Conservation (phyloP, 2,329 filamentous ascomycete species). For the Ceratocystis albifundus region DNA sequence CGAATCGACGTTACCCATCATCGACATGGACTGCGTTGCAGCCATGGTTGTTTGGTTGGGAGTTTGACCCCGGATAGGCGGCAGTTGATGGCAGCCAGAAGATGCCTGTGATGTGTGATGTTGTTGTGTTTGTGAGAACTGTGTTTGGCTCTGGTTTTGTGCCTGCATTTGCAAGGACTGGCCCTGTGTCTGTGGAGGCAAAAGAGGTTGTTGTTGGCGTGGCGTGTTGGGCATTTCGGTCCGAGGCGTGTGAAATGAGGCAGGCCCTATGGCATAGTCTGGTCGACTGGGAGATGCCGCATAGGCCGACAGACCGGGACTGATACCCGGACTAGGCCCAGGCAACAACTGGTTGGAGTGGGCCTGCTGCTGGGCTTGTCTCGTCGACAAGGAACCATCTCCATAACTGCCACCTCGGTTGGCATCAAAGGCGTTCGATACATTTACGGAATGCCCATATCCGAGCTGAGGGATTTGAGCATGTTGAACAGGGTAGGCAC, state of each 20-base stretch:
- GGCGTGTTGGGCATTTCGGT: constrained; percentile 35
- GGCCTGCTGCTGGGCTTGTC: constrained; percentile 27
- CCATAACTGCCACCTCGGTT: constrained; percentile 30
- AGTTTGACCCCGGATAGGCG: constrained; percentile 36
- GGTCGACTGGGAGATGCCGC: constrained; percentile 35
- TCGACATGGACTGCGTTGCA: constrained; percentile 15
- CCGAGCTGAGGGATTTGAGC: constrained; percentile 27
- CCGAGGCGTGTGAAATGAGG: constrained; percentile 44
- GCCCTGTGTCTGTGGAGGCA: constrained; percentile 25
- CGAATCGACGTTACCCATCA: constrained; percentile 19
- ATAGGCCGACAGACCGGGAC: constrained; percentile 37
- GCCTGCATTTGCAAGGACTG: constrained; percentile 9
- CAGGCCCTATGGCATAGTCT: constrained; percentile 36
- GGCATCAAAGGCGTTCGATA: constrained; percentile 39
- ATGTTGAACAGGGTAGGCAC: not conserved
- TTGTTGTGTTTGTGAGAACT: constrained; percentile 15
- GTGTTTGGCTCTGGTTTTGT: constrained; percentile 22
- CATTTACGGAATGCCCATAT: constrained; percentile 37
- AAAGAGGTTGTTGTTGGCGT: constrained; percentile 18
- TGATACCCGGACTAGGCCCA: constrained; percentile 35
- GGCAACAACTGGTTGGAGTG: constrained; percentile 29
- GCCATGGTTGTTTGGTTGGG: constrained; percentile 4
- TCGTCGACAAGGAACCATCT: constrained; percentile 31
- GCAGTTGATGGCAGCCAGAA: constrained; percentile 32
- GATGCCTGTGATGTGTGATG: constrained; percentile 14